Evolutionary conservation across 179 eudicot genomes (phyloP).

Genomic region (Beta corolliflora): DNA sequence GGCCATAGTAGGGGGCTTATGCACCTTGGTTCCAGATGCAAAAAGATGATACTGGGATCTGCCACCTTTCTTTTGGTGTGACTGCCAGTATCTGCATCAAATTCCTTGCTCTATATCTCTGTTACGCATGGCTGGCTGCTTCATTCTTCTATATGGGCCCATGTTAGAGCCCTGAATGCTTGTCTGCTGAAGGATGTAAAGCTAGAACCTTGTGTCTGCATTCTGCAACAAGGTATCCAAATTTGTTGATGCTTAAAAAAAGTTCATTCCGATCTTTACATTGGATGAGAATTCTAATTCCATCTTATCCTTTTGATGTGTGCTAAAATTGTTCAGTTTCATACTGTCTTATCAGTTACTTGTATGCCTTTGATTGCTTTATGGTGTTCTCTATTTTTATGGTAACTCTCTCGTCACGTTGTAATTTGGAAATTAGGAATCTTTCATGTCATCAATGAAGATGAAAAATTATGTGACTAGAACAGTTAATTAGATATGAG

Average conservation of each 20-base stretch:
- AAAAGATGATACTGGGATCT: conserved; percentile 43
- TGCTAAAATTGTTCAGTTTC: conserved; percentile 14
- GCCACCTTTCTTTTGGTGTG: conserved; percentile 36
- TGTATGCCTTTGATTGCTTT: not conserved
- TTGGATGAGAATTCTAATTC: conserved; percentile 20
- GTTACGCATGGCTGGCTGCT: conserved; percentile 33
- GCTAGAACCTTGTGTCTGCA: conserved; percentile 41
- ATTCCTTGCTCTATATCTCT: conserved; percentile 26
- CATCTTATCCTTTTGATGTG: conserved; percentile 9
- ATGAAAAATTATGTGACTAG: not conserved
- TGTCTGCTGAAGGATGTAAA: conserved; percentile 43
- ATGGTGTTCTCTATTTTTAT: conserved; percentile 2
- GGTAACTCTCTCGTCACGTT: not conserved
- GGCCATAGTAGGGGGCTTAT: conserved; percentile 43
- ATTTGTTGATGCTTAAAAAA: conserved; percentile 34
- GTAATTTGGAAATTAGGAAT: not conserved
- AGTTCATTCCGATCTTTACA: conserved; percentile 42
- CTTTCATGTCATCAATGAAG: not conserved
- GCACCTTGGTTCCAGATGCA: conserved; percentile 39
- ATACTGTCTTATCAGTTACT: conserved; percentile 2
- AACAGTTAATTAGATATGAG: not conserved
- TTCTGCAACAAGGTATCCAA: conserved; percentile 33
- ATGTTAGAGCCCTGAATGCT: conserved; percentile 45
- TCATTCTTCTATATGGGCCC: conserved; percentile 43
- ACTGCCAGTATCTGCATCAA: conserved; percentile 43